Conservation (phyloP, 148 eudicot species). For the Vaccinium myrtillus region DNA sequence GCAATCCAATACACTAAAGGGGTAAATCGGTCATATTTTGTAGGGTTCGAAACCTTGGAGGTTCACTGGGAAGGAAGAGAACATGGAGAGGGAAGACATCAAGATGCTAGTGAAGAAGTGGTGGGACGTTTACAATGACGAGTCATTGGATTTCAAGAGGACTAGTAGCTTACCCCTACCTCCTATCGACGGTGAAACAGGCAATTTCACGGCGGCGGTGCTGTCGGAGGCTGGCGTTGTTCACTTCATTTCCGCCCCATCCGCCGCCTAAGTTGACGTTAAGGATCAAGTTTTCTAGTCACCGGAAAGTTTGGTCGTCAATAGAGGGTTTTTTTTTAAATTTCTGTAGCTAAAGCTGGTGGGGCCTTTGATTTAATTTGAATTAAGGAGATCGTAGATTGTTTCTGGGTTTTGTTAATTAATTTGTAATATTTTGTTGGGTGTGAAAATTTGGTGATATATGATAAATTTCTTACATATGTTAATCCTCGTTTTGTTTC, state of each 20-base stretch:
- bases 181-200: background rate
- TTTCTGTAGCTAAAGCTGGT: background rate
- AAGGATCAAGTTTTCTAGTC: background rate
- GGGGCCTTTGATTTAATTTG: background rate
- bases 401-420: background rate
- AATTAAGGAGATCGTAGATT: background rate
- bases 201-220: constrained; percentile 15
- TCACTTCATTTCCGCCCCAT: constrained; percentile 36
- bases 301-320: background rate
- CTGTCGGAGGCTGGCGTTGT: constrained; percentile 29
- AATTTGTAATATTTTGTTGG: background rate
- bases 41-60: constrained; percentile 55
- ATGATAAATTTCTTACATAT: background rate
- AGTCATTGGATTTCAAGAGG: constrained; percentile 30
- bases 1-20: background rate
- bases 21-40: background rate
- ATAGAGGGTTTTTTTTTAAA: background rate
- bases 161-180: background rate
- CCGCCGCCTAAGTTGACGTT: constrained; percentile 29
- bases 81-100: constrained; percentile 50
- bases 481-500: background rate
- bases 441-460: background rate
- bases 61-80: constrained; percentile 38
- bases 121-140: constrained; percentile 43
- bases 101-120: constrained; percentile 43